Evolutionary conservation across 139 green algal species (phyloP), one percentile per base, ranked within the genome.

Genomic region (Astrephomene gubernaculifera): DNA sequence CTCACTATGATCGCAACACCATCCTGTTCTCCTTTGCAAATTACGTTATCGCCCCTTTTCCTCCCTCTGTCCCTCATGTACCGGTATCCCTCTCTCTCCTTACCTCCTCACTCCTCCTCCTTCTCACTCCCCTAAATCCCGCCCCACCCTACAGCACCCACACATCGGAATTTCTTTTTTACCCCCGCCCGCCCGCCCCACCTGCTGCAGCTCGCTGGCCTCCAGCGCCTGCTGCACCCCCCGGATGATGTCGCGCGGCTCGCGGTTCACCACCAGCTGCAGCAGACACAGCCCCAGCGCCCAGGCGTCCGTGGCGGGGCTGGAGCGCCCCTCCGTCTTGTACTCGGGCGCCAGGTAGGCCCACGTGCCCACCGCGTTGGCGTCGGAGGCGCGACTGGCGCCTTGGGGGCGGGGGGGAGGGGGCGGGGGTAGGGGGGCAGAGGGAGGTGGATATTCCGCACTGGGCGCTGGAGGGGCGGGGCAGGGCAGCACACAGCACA

Each of bases 341-440:
- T 89, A 89, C 88, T 91, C 88, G 22, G 88, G 88, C 24, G 88
- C 88, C 36, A 91, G 83, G 83, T 91, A 91, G 43, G 60, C 75
- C 88, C 88, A 91, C 19, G 83, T 89, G 53, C 88, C 88, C 33
- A 91, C 54, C 9, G 87, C 87, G 75, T 80, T 82, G 41, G 65
- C 70, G 39, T 71, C 81, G 5, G 67, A 24, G n/a, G 68, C 35
- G 52, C 53, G 81, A n/a, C 49, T 64, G 76, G 76, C 76, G 41
- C 76, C 76, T 83, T n/a, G 76, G 36, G 12, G n/a, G 10, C 10
- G 43, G 43, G 8, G 10, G 10, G 35, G 65, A 72, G 35, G 35
- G 35, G 45, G 49, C 14, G 49, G 49, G 49, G 49, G 49, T 57
- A 25, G 49, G 14, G n/a, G 22, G 57, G 57, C 17, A n/a, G 19